Evolutionary conservation across 2,329 filamentous ascomycete genomes (phyloP).

Genomic region (Beauveria bassiana): DNA sequence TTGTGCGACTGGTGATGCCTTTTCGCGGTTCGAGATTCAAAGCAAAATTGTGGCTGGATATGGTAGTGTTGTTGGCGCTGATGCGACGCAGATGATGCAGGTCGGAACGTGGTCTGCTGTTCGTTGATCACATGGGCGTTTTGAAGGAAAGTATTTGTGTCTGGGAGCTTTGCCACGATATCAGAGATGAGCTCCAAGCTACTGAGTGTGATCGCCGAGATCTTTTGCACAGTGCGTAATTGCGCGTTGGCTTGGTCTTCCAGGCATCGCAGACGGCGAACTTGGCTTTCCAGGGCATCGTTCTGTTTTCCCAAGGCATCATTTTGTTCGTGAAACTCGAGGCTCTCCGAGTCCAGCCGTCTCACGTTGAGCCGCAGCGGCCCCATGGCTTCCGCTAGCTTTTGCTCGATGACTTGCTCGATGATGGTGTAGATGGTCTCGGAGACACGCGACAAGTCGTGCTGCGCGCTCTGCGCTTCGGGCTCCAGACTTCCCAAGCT

Average conservation of each 20-base stretch:
- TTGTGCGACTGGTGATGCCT: not conserved
- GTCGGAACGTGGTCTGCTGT: too few species aligned
- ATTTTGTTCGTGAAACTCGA: slow-evolving; percentile 19
- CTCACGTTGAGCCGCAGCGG: slow-evolving; percentile 23
- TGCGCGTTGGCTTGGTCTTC: slow-evolving; percentile 1
- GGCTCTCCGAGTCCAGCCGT: slow-evolving; percentile 14
- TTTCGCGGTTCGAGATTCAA: not conserved
- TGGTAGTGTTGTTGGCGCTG: not conserved
- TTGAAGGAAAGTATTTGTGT: not conserved
- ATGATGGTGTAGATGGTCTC: slow-evolving; percentile 23
- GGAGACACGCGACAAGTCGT: not conserved
- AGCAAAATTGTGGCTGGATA: slow-evolving; percentile 5
- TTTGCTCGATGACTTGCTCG: slow-evolving; percentile 25
- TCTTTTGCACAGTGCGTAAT: slow-evolving; percentile 14
- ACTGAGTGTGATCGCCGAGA: slow-evolving; percentile 8
- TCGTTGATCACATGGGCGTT: not conserved
- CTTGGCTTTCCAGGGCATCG: slow-evolving; percentile 13
- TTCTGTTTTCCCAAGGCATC: slow-evolving; percentile 16
- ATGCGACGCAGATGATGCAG: not conserved
- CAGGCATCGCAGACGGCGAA: slow-evolving; percentile 7
- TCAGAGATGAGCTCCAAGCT: not conserved
- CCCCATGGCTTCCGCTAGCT: slow-evolving; percentile 23
- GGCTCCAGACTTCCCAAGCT: not conserved
- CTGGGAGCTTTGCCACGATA: slow-evolving; percentile 13
- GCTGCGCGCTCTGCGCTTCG: not conserved